Conservation (phyloP, 2,329 filamentous ascomycete genomes). For the Huntiella moniliformis region DNA sequence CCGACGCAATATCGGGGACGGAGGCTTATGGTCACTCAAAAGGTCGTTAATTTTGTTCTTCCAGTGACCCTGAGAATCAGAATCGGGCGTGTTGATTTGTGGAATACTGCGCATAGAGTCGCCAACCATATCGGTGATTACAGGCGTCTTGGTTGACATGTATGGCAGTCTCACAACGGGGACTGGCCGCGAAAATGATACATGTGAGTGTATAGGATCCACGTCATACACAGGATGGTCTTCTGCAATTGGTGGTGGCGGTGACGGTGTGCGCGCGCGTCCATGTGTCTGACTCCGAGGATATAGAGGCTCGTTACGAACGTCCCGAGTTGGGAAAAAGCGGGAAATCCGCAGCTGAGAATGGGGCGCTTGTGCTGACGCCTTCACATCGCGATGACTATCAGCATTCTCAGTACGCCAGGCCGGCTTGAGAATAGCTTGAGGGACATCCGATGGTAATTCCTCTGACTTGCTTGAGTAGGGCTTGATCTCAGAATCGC, state of each 20-base stretch:
- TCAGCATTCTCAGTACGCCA: constrained; percentile 5
- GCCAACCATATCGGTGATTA: neutral
- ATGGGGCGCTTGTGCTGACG: constrained; percentile 11
- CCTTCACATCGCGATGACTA: neutral
- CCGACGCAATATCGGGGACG: constrained; percentile 1
- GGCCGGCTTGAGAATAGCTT: constrained; percentile 7
- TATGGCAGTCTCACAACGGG: constrained; percentile 67
- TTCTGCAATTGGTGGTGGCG: constrained; percentile 51
- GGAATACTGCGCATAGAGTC: neutral
- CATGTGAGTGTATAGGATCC: constrained; percentile 43
- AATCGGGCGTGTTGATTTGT: neutral
- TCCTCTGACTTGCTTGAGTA: neutral
- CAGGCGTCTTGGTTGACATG: constrained; percentile 7
- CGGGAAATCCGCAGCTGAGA: constrained; percentile 34
- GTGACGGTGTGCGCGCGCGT: constrained; percentile 36
- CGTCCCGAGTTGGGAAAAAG: constrained; percentile 41
- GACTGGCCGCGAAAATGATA: constrained; percentile 48
- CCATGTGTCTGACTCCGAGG: neutral
- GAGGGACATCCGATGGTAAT: constrained; percentile 2
- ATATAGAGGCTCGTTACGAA: constrained; percentile 18
- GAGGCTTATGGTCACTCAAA: constrained; percentile 33
- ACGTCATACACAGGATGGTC: constrained; percentile 57
- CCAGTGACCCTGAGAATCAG: constrained; percentile 28
- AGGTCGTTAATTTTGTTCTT: constrained; percentile 71
- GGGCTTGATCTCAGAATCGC: neutral